Evolutionary conservation across 805 yeast species (phyloP).

Genomic region (Metschnikowia baotianmanensis): DNA sequence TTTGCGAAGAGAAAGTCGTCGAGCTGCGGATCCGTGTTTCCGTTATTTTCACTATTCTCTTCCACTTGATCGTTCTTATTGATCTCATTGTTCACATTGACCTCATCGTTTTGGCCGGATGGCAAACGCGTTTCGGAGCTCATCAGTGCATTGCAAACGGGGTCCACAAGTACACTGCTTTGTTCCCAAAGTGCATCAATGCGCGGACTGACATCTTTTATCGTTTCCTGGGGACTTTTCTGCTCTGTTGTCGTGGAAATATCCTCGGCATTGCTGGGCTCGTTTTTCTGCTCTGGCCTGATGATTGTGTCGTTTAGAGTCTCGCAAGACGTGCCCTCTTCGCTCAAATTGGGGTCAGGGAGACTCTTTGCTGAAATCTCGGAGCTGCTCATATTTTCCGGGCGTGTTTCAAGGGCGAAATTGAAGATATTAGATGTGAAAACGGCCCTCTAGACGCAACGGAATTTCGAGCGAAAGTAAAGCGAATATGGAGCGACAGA

Average conservation of each 20-base stretch:
- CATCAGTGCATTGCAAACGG: not conserved
- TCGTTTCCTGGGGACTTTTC: not conserved
- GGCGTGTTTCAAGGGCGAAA: too few relatives aligned
- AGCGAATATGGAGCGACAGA: too few relatives aligned
- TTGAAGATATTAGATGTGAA: too few relatives aligned
- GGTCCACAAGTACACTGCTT: slow-evolving; percentile 1
- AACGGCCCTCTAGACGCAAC: not conserved
- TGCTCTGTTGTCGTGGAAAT: not conserved
- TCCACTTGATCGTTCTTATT: too few relatives aligned
- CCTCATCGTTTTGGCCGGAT: too few relatives aligned
- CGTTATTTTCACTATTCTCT: too few relatives aligned
- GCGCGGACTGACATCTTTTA: not conserved
- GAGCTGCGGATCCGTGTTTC: too few relatives aligned
- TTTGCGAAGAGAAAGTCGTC: not conserved
- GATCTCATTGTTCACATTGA: too few relatives aligned
- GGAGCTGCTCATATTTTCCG: slow-evolving; percentile 1
- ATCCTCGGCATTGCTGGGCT: not conserved
- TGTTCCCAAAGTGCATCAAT: slow-evolving; percentile 2
- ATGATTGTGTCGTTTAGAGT: slow-evolving; percentile 8
- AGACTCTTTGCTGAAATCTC: slow-evolving; percentile 3
- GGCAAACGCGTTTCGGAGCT: too few relatives aligned
- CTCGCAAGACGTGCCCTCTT: slow-evolving; percentile 13
- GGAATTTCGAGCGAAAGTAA: too few relatives aligned
- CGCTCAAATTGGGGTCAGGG: slow-evolving; percentile 10
- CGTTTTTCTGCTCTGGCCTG: slow-evolving; percentile 2